phyloP scores from a whole-genome alignment of 768 basidiomycete species.

The Termitomyces sp. region DNA sequence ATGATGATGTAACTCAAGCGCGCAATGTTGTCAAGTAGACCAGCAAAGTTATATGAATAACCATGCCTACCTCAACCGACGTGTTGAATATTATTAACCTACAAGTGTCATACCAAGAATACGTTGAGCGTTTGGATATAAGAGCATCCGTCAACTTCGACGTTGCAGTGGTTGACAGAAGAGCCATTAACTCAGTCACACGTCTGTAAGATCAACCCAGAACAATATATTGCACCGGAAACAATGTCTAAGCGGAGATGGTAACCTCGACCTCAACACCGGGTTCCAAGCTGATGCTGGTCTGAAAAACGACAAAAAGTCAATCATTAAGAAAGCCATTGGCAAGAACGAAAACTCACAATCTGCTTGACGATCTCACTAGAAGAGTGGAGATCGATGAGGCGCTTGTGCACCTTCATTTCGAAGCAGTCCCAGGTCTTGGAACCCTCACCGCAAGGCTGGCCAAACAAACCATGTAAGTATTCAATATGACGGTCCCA shows the following conservation, averaged over 20 bases:
- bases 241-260: slow-evolving; percentile 61
- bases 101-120: too few species aligned
- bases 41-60: too few species aligned
- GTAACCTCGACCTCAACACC: slow-evolving; percentile 99
- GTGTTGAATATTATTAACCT: too few species aligned
- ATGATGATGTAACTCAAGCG: too few species aligned
- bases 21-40: too few species aligned
- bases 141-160: too few species aligned
- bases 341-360: slow-evolving; percentile 45
- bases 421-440: slow-evolving; percentile 99
- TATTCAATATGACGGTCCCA: not conserved
- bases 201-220: not conserved
- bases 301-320: slow-evolving; percentile 41
- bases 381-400: slow-evolving; percentile 98
- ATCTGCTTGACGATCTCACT: slow-evolving; percentile 99
- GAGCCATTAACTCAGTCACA: not conserved
- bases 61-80: too few species aligned
- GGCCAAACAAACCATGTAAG: slow-evolving; percentile 3
- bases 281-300: slow-evolving; percentile 97
- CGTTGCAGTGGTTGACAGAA: too few species aligned
- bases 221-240: not conserved
- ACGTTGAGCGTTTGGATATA: too few species aligned
- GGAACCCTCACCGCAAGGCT: slow-evolving; percentile 99
- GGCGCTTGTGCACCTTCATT: slow-evolving; percentile 98
- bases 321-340: not conserved